Evolutionary conservation across 306 rosid species (phyloP), one percentile per base, ranked within the genome.

Genomic region (Hippophae gyantsensis): DNA sequence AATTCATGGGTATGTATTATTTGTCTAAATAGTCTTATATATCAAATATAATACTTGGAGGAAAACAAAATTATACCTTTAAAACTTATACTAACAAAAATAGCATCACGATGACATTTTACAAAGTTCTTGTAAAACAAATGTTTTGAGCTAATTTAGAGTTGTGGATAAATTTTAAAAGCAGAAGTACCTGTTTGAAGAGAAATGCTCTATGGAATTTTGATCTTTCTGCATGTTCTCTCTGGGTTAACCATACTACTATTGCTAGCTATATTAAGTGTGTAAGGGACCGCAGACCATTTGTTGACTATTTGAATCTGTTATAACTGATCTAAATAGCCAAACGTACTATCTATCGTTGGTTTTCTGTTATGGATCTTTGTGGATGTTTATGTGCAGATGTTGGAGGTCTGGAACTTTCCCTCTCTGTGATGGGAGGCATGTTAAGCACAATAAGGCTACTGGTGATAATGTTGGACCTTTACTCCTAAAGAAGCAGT

Each of bases 381-480:
- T 59, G 63, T 49, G 50, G 51, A 42, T 49, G 8, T 69, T 68
- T 57, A n/a, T 72, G 43, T 73, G 59, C 75, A 89, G 97, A 59
- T 89, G 95, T 48, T 86, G 97, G 95, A 86, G 97, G 70, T 89
- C 97, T 13, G 82, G 77, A 43, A 89, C 97, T 50, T 89, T 89
- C 62, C 97, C 95, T 14, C 68, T 86, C 42, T 86, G 97, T 61
- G 92, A 89, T 58, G 97, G 97, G 62, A 72, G 87, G 68, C 97
- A 89, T 81, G 97, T 83, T 9, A 86, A 89, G 80, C 95, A 89
- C 74, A 89, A 89, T 73, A 89, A 86, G 63, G 97, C 87, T 40
- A 79, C 85, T 0, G 97, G 97, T 43, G 97, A 89, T 72, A 89
- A 89, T 32, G 95, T 89, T 59, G 97, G 97, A 13, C 97, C 97